Evolutionary conservation across 2,329 filamentous ascomycete species (phyloP), one percentile per base, ranked within the genome.

Genomic region (Dendryphion nanum): DNA sequence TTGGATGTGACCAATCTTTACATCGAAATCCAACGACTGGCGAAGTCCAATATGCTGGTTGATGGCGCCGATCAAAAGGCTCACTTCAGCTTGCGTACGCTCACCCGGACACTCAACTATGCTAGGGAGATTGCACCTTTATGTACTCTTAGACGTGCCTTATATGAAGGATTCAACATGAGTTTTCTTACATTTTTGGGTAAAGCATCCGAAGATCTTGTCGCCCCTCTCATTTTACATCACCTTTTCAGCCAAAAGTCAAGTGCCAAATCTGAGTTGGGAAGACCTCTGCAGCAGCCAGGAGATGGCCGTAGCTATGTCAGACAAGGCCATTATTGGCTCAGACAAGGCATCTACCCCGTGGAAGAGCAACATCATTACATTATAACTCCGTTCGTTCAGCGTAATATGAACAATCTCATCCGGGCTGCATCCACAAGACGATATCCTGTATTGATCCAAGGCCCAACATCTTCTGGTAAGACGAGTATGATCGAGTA

Each of bases 401-500:
- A 95, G 66, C 83, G 88, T 35, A 99, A 99, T 50, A 76, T 99
- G 48, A 81, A 96, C 51, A 98, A 98, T 55, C 71, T 99, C 18
- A 91, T 97, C 8, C 80, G 94, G 57, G 94, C 93, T 3, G 89
- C 89, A 13, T 97, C 91, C 1, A 98, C 91, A 4, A 75, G 89
- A 23, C 81, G 86, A 33, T 98, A 95, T 62, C 94, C 93, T 1
- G 88, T 99, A 33, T 75, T 99, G 7, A 86, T 99, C 15, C 93
- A 99, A 66, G 93, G 93, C 3, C 93, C 94, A 10, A 99, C 93
- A 0, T 98, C 94, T 4, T 87, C 91, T 10, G 93, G 93, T 48
- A 99, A 99, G 68, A 99, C 93, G 0, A 97, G 91, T 66, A 98
- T 99, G 93, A 95, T 98, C 29, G 91, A 97, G 66, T 96, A 95